phyloP scores from a whole-genome alignment of 805 yeast species.

The Starmerella stigmatis region DNA sequence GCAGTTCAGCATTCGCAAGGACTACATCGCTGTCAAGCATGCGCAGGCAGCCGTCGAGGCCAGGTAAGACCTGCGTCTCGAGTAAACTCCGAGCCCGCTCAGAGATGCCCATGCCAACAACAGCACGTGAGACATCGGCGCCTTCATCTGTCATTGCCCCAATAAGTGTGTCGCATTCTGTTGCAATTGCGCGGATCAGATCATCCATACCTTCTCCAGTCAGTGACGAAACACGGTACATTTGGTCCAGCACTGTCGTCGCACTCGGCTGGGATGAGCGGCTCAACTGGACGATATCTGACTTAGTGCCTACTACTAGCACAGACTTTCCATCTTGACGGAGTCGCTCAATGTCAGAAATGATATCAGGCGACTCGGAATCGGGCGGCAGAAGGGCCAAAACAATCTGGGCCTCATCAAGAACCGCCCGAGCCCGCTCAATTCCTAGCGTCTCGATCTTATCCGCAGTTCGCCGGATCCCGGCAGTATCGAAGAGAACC shows the following conservation, averaged over 20 bases:
- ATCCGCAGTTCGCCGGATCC: constrained; percentile 50
- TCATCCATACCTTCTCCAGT: constrained; percentile 45
- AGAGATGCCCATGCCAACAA: constrained; percentile 62
- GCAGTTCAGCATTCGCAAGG: constrained; percentile 66
- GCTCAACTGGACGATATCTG: constrained; percentile 22
- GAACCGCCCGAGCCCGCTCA: constrained; percentile 53
- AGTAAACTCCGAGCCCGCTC: constrained; percentile 66
- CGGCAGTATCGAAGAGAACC: constrained; percentile 86
- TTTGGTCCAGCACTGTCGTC: too few species aligned
- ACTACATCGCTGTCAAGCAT: constrained; percentile 50
- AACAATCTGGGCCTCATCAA: constrained; percentile 54
- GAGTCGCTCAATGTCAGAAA: constrained; percentile 17
- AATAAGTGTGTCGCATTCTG: constrained; percentile 41
- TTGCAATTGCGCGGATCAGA: constrained; percentile 37
- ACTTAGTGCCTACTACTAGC: constrained; percentile 30
- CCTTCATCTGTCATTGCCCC: constrained; percentile 31
- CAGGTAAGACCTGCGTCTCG: constrained; percentile 61
- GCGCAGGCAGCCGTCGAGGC: constrained; percentile 40
- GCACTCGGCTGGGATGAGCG: too few species aligned
- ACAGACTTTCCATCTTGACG: constrained; percentile 21
- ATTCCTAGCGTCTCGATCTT: constrained; percentile 72
- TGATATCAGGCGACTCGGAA: constrained; percentile 10
- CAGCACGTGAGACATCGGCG: background rate
- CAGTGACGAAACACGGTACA: constrained; percentile 52
- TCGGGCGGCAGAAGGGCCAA: constrained; percentile 48